Base-by-base conservation (phyloP, 306 rosid species). In the Sphenostylis stenocarpa region DNA sequence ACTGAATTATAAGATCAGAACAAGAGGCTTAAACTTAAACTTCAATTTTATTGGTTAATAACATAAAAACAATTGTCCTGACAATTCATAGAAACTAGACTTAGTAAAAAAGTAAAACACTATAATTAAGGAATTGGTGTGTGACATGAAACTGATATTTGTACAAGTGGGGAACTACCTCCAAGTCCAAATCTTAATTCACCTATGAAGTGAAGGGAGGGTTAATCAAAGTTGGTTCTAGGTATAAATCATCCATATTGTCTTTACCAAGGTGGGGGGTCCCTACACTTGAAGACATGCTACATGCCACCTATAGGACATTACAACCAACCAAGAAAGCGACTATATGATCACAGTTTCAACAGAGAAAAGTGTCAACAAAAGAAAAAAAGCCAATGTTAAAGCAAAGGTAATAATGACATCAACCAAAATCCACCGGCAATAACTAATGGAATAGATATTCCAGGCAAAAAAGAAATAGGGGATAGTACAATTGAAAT, bases 351-450 rank as follows among this genome's bases (percentile, higher is more conserved):
- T 82, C 68, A 60, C 74, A 79, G 58, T 83, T 77, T 73, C 83
- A 65, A 52, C 70, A 70, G 21, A 79, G 53, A 70, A 72, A 81
- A 49, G 84, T 64, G 79, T 76, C 84, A 79, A 19, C 82, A 80
- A 82, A 82, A 86, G 86, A 48, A 78, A 48, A 78, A 86, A 86
- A 79, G 70, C 57, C 31, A 78, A 70, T 51, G 80, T 51, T 60
- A 81, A 84, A 84, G 90, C 83, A 84, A 53, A 51, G 23, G 53
- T 72, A 78, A 82, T 84, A 87, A 84, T 82, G 68, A 87, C 88
- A 84, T 76, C 83, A 80, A 87, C 88, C 81, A 73, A 72, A 71
- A 78, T 70, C 84, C 84, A 84, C 79, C 77, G 65, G 58, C 82
- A 84, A 84, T 62, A 48, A 78, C 81, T 70, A 76, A 76, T 76